Conservation (phyloP, 2,329 filamentous ascomycete species). For the Arthroderma sp. region DNA sequence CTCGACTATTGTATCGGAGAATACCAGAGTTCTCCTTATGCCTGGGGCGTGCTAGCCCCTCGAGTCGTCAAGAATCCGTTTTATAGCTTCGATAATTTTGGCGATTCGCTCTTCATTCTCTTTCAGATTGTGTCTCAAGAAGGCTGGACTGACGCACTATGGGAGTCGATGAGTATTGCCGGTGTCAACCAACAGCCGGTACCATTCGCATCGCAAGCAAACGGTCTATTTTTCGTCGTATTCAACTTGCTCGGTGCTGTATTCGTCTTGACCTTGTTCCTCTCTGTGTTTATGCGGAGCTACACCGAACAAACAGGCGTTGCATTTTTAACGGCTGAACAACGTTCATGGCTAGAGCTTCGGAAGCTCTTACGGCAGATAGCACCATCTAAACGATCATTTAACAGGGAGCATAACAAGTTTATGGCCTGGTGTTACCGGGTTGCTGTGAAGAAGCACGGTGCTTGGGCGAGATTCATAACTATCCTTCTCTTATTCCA, state of each 20-base stretch:
- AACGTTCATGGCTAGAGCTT: conserved; percentile 91
- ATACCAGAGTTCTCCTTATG: conserved; percentile 61
- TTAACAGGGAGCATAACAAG: conserved; percentile 58
- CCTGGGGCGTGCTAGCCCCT: conserved; percentile 75
- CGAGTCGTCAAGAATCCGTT: conserved; percentile 68
- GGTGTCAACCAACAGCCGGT: conserved; percentile 61
- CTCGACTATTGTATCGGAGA: conserved; percentile 74
- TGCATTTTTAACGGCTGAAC: conserved; percentile 86
- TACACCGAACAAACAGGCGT: conserved; percentile 98
- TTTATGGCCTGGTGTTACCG: conserved; percentile 95
- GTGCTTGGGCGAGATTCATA: conserved; percentile 75
- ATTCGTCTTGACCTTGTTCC: conserved; percentile 92
- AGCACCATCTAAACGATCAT: conserved; percentile 83
- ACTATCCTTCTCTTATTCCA: conserved; percentile 72
- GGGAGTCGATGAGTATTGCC: conserved; percentile 67
- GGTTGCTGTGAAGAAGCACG: conserved; percentile 82
- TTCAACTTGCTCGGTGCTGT: conserved; percentile 96
- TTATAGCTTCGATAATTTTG: conserved; percentile 90
- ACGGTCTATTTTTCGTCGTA: conserved; percentile 84
- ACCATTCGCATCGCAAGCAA: conserved; percentile 58
- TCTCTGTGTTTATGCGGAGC: conserved; percentile 99
- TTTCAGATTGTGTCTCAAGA: conserved; percentile 99
- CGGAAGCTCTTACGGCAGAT: conserved; percentile 86
- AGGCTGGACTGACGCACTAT: conserved; percentile 92
- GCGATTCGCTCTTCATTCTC: conserved; percentile 83